Percentiles rank a stretch among this genome's conserved stretches.
phyloP scores from a whole-genome alignment of 441 rosid species.

The Populus hybrid region DNA sequence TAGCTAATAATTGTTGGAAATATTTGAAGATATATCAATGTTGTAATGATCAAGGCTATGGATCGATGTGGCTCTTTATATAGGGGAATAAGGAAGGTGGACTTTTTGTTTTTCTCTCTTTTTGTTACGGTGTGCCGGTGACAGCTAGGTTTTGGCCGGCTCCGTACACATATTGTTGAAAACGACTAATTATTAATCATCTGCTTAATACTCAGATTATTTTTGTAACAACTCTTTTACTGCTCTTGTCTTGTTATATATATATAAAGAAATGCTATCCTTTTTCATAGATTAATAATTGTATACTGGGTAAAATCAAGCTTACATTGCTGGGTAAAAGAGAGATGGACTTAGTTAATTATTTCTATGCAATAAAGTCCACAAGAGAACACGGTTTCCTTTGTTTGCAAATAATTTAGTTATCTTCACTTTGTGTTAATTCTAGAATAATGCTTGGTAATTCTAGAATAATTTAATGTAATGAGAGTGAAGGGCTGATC shows the following conservation, averaged over 20 bases:
- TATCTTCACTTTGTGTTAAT: background rate
- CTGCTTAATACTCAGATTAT: too few species aligned
- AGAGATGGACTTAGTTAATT: background rate
- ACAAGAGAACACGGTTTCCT: background rate
- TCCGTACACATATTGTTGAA: background rate
- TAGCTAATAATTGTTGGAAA: too few species aligned
- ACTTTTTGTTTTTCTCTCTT: too few species aligned
- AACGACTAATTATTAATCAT: background rate
- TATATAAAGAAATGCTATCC: background rate
- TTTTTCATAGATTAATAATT: too few species aligned
- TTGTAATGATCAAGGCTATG: background rate
- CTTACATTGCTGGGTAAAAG: background rate
- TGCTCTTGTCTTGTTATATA: background rate
- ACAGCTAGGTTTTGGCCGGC: background rate
- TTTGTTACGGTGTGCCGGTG: background rate
- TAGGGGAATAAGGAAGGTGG: background rate
- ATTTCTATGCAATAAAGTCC: constrained; percentile 4
- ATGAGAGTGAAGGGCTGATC: too few species aligned
- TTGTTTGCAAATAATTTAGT: too few species aligned
- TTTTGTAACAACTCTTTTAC: too few species aligned
- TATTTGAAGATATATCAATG: background rate
- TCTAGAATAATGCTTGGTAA: background rate
- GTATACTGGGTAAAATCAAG: background rate
- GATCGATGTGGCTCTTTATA: constrained; percentile 1
- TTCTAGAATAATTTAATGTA: too few species aligned